Conservation (phyloP, 2,329 filamentous ascomycete species). For the Claviceps lovelessii region DNA sequence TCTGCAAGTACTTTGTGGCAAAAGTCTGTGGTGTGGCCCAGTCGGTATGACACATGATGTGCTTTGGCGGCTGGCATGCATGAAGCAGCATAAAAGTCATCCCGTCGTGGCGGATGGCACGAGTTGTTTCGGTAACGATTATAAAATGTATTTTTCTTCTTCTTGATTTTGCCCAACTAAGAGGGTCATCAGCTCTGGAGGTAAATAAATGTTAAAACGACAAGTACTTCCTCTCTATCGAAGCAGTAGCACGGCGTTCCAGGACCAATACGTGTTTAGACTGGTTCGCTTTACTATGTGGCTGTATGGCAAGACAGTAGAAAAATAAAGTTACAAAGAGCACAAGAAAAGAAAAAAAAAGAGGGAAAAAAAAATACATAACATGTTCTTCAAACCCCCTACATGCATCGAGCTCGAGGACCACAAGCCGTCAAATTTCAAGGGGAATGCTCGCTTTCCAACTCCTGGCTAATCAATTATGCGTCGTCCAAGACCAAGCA, state of each 20-base stretch:
- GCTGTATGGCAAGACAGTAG: not conserved
- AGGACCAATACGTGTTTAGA: too few species aligned
- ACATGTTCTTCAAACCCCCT: not conserved
- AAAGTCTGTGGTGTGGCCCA: too few species aligned
- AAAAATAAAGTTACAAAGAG: not conserved
- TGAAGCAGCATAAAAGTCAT: not conserved
- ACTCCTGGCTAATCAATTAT: not conserved
- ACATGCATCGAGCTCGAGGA: not conserved
- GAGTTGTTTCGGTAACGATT: too few species aligned
- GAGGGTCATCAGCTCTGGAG: too few species aligned
- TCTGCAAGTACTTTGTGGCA: not conserved
- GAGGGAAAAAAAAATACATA: not conserved
- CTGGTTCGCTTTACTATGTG: not conserved
- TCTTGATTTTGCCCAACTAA: too few species aligned
- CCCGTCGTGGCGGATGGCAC: not conserved
- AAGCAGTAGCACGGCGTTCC: too few species aligned
- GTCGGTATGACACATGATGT: not conserved
- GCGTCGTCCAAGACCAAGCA: slow-evolving; percentile 6
- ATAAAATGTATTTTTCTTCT: too few species aligned
- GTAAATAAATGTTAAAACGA: too few species aligned
- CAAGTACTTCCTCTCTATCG: too few species aligned
- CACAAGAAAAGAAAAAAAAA: not conserved
- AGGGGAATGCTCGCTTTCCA: not conserved
- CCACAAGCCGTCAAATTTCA: not conserved
- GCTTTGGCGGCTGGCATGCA: not conserved